These are phyloP conservation scores for Candida krabiensis DNA, from an alignment of 805 yeast species.

Conservation along the genomic window DNA sequence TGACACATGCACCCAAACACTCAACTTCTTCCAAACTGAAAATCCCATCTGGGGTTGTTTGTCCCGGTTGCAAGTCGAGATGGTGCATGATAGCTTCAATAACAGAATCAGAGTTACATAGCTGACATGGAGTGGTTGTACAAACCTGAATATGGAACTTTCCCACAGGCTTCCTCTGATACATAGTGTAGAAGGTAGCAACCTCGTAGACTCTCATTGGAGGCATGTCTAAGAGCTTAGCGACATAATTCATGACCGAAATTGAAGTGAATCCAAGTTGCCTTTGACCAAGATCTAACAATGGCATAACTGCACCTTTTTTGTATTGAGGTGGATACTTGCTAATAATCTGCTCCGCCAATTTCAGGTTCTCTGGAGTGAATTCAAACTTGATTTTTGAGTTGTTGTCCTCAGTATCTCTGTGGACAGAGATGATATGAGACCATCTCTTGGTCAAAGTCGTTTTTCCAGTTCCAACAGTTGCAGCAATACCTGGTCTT, in stretches of 20 bases:
- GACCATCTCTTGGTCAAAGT: too few species aligned
- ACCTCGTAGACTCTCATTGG: constrained; percentile 94
- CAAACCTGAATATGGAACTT: constrained; percentile 82
- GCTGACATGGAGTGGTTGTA: constrained; percentile 87
- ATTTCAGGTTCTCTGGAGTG: constrained; percentile 56
- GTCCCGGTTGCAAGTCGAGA: constrained; percentile 69
- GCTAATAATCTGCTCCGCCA: constrained; percentile 72
- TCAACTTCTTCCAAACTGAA: constrained; percentile 87
- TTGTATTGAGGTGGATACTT: constrained; percentile 86
- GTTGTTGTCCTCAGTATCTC: constrained; percentile 70
- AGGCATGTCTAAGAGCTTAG: constrained; percentile 80
- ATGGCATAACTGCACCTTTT: constrained; percentile 86
- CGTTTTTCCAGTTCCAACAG: constrained; percentile 1
- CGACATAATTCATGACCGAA: constrained; percentile 87
- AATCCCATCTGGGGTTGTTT: constrained; percentile 70
- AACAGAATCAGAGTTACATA: constrained; percentile 79
- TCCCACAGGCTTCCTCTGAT: constrained; percentile 83
- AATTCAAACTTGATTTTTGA: constrained; percentile 71
- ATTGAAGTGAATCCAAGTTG: constrained; percentile 85
- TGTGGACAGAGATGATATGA: constrained; percentile 57
- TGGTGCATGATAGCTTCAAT: constrained; percentile 65
- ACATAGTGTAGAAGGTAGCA: constrained; percentile 91
- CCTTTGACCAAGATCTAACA: constrained; percentile 83
- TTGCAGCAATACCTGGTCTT: not conserved
- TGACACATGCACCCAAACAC: constrained; percentile 90